Conservation (phyloP, 306 rosid genomes). For the Medicago arabica region DNA sequence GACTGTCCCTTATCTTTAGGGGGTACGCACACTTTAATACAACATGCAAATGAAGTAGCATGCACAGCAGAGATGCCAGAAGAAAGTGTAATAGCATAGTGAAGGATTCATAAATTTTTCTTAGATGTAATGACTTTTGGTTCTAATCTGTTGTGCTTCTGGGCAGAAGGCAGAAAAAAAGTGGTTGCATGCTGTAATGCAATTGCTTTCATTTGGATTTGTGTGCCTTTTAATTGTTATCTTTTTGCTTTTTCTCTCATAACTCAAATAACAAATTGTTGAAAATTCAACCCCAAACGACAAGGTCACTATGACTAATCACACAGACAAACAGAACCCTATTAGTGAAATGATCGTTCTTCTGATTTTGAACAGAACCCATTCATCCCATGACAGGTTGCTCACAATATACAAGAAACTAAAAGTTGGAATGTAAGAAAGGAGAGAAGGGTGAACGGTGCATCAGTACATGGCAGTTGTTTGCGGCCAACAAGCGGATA, state of each 20-base stretch:
- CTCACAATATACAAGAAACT: background rate
- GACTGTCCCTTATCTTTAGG: background rate
- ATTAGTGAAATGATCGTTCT: background rate
- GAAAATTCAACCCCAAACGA: too few species aligned
- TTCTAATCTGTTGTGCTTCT: background rate
- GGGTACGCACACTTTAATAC: background rate
- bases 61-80: background rate
- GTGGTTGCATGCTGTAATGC: conserved; percentile 20
- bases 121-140: background rate
- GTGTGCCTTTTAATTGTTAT: background rate
- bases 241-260: background rate
- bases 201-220: conserved; percentile 3
- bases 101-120: background rate
- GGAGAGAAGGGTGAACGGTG: background rate
- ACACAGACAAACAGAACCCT: background rate
- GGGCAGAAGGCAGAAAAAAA: background rate
- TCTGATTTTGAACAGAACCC: too few species aligned
- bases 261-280: too few species aligned
- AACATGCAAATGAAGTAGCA: background rate
- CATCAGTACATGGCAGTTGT: background rate
- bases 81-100: background rate
- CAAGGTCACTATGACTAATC: too few species aligned
- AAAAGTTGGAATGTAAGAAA: background rate
- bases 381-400: too few species aligned
- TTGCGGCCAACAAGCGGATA: too few species aligned